phyloP scores from a whole-genome alignment of 306 rosid genomes.

The Glycyrrhiza uralensis region DNA sequence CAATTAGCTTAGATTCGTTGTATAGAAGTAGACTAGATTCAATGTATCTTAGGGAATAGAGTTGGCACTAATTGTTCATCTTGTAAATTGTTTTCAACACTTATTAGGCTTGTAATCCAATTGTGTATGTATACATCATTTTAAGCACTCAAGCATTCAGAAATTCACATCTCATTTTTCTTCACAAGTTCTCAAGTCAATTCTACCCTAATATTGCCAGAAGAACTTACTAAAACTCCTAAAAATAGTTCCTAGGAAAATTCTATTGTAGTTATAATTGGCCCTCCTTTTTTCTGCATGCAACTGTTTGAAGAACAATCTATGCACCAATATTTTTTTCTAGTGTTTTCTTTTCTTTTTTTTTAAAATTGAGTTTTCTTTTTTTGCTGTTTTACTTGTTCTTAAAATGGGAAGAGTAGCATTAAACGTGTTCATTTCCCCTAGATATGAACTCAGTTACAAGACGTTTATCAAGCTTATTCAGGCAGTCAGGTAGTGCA shows the following conservation, averaged over 20 bases:
- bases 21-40: neutral
- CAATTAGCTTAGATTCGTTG: no score
- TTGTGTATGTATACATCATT: no score
- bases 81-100: neutral
- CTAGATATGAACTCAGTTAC: conserved; percentile 58
- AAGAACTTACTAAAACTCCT: neutral
- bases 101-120: neutral
- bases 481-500: conserved; percentile 32
- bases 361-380: neutral
- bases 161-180: no score
- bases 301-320: neutral
- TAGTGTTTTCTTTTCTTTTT: no score
- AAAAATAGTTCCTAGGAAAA: neutral
- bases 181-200: no score
- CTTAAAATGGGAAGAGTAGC: neutral
- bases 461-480: conserved; percentile 36
- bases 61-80: neutral
- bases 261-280: neutral
- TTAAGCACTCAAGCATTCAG: no score
- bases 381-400: neutral
- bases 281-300: neutral
- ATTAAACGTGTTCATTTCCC: neutral
- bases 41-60: neutral
- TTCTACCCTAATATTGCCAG: neutral
- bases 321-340: neutral